Evolutionary conservation across 2,329 filamentous ascomycete species (phyloP).

Genomic region (Ascochyta viciae-villosae): DNA sequence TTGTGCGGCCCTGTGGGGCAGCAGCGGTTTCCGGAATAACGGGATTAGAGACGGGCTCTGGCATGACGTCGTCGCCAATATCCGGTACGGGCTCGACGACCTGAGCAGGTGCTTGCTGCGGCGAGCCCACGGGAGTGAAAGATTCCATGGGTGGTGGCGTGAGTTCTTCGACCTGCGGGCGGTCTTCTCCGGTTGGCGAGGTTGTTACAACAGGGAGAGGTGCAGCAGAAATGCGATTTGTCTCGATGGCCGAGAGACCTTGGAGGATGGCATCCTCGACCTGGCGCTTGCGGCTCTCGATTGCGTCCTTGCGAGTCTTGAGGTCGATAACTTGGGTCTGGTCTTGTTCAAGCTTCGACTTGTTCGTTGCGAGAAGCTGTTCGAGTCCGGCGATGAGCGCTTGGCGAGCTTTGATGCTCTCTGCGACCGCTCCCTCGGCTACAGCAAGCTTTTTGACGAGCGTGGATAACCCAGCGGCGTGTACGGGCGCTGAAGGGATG

Average conservation of each 20-base stretch:
- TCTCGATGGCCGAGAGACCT: constrained; percentile 70
- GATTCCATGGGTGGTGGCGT: constrained; percentile 76
- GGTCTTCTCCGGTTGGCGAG: constrained; percentile 57
- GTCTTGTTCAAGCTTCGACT: constrained; percentile 72
- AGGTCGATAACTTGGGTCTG: constrained; percentile 71
- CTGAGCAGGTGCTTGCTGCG: constrained; percentile 34
- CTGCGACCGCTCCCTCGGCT: constrained; percentile 86
- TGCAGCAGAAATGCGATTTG: constrained; percentile 55
- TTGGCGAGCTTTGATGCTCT: constrained; percentile 85
- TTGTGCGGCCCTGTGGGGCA: constrained; percentile 27
- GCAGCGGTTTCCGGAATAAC: constrained; percentile 34
- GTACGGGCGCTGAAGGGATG: constrained; percentile 83
- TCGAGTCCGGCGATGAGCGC: constrained; percentile 81
- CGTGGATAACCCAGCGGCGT: constrained; percentile 86
- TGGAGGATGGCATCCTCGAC: constrained; percentile 93
- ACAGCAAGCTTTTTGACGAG: constrained; percentile 88
- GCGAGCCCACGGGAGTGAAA: constrained; percentile 60
- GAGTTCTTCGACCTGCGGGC: constrained; percentile 83
- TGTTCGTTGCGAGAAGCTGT: constrained; percentile 78
- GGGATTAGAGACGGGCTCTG: constrained; percentile 33
- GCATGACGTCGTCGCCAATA: constrained; percentile 40
- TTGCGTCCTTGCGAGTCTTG: constrained; percentile 69
- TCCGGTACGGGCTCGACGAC: constrained; percentile 28
- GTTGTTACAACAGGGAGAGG: constrained; percentile 35
- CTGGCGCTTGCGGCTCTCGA: constrained; percentile 83